phyloP scores from a whole-genome alignment of 2,329 filamentous ascomycete genomes.

The Colletotrichum tropicale region DNA sequence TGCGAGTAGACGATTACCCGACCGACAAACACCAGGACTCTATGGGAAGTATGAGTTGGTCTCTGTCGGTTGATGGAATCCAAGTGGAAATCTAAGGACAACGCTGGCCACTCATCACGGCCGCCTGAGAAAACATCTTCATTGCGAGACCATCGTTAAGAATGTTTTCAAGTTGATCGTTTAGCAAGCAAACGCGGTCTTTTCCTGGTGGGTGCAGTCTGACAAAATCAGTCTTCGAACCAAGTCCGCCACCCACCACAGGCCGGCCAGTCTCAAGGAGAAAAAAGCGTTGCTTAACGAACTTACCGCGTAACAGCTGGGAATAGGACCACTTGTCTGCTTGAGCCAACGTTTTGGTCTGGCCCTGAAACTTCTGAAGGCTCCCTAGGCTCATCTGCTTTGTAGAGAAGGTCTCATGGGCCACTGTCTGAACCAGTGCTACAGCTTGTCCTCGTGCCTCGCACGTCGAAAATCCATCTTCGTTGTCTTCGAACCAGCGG shows the following conservation, averaged over 20 bases:
- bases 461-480: neutral
- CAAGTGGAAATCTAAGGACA: neutral
- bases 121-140: neutral
- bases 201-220: neutral
- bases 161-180: neutral
- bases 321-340: neutral
- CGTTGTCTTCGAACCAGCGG: neutral
- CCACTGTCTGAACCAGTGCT: neutral
- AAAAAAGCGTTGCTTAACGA: neutral
- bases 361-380: neutral
- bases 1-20: neutral
- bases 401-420: neutral
- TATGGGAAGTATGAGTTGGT: neutral
- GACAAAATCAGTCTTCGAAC: neutral
- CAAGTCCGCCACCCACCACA: neutral
- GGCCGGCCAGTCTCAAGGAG: neutral
- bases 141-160: neutral
- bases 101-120: neutral
- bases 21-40: neutral
- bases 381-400: neutral
- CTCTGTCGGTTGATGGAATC: neutral
- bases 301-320: neutral
- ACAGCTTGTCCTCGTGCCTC: neutral
- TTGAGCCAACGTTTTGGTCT: neutral
- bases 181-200: neutral